These are phyloP conservation scores for Tetrahymena borealis DNA, from an alignment of 73 alveolate species.

Conservation along the genomic window DNA sequence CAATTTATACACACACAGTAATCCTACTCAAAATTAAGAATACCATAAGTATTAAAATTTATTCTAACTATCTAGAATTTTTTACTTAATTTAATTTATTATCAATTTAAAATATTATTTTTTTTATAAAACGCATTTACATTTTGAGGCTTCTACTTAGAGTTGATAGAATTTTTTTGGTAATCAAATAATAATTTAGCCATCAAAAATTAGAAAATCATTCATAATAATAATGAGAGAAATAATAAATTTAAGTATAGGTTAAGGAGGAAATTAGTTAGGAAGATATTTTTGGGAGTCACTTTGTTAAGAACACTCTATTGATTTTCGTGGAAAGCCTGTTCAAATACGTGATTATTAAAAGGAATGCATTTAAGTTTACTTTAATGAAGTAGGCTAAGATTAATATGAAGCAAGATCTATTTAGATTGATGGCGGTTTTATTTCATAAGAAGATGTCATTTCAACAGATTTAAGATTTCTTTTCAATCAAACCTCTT, in stretches of 20 bases:
- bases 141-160: too few species aligned
- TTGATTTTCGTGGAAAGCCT: slow-evolving; percentile 59
- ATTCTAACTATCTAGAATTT: too few species aligned
- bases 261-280: slow-evolving; percentile 93
- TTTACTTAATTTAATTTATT: too few species aligned
- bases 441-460: not conserved
- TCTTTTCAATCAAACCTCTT: not conserved
- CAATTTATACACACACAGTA: too few species aligned
- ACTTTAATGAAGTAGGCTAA: slow-evolving; percentile 7
- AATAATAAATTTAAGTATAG: slow-evolving; percentile 84
- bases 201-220: too few species aligned
- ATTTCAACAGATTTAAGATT: not conserved
- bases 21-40: too few species aligned
- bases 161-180: too few species aligned
- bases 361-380: not conserved
- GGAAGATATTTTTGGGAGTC: slow-evolving; percentile 93
- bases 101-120: too few species aligned
- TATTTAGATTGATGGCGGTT: slow-evolving; percentile 33
- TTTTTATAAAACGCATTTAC: too few species aligned
- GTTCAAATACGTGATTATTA: not conserved
- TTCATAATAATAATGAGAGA: slow-evolving; percentile 63
- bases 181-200: too few species aligned
- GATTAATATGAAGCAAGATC: slow-evolving; percentile 37
- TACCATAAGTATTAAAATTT: too few species aligned
- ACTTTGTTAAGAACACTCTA: slow-evolving; percentile 75